A percentile compares a stretch with the other conserved stretches of the same genome.
Evolutionary conservation across 1,284 basidiomycete genomes (phyloP).

Genomic region (Athelia sp.): DNA sequence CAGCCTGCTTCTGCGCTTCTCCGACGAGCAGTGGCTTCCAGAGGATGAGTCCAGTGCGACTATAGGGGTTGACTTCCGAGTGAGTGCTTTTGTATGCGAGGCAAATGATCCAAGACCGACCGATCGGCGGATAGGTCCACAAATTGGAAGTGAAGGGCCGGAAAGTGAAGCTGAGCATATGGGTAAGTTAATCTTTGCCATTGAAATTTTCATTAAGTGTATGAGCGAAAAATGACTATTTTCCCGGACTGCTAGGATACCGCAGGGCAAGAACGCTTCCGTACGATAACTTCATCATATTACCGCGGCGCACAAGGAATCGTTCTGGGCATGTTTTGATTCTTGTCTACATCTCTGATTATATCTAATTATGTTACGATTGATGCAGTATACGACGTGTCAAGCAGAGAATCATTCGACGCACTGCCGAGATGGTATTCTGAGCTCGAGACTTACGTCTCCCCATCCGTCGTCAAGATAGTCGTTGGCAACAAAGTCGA

Average conservation of each 20-base stretch:
- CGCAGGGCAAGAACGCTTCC: constrained; percentile 86
- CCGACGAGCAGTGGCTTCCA: constrained; percentile 93
- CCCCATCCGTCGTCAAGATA: constrained; percentile 86
- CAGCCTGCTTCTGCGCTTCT: constrained; percentile 88
- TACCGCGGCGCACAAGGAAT: constrained; percentile 94
- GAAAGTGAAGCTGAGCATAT: constrained; percentile 79
- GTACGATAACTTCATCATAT: constrained; percentile 89
- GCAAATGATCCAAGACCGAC: neutral
- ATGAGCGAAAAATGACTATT: too few species aligned
- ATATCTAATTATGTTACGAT: neutral
- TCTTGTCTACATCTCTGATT: too few species aligned
- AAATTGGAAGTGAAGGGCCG: constrained; percentile 79
- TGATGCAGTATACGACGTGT: constrained; percentile 93
- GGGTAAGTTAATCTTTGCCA: constrained; percentile 41
- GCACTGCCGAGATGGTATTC: constrained; percentile 90
- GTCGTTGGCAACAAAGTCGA: constrained; percentile 96
- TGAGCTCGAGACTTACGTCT: constrained; percentile 93
- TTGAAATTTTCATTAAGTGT: constrained; percentile 6
- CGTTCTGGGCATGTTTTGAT: constrained; percentile 70
- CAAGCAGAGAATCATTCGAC: constrained; percentile 88
- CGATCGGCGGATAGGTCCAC: constrained; percentile 48
- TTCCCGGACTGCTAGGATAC: constrained; percentile 87
- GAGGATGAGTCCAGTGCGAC: constrained; percentile 94
- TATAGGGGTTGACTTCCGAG: constrained; percentile 85
- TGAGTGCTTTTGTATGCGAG: constrained; percentile 29